Base-by-base conservation (phyloP, 2,329 filamentous ascomycete species). In the Cytospora chrysosperma region DNA sequence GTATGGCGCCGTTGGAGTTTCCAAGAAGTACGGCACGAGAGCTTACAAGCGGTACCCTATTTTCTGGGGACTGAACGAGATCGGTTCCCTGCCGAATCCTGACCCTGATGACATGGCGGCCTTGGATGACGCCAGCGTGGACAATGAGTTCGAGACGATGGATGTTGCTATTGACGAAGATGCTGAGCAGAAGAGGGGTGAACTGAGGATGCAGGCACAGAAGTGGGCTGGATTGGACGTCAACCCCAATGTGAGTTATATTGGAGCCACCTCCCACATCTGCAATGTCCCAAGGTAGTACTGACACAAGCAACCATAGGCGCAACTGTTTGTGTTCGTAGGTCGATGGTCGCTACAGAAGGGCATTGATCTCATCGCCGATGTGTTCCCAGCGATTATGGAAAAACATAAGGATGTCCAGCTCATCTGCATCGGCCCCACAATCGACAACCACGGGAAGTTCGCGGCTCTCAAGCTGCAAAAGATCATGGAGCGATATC, bases 281-380 rank as follows among this genome's bases (percentile, higher is more conserved):
- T 21, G 13, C 5, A 21, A 40, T 19, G 3, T 19, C 34, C 37
- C 7, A 40, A 17, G 7, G 10, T 2, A 47, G 43, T 47, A 47
- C n/a, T 61, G 40, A 61, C 59, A 19, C n/a, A 2, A 4, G n/a
- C 4, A 3, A 4, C 1, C 28, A 40, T 9, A 63, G 61, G 86
- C 87, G 2, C 85, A 89, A 63, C 78, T 90, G 10, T 82, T 89
- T 67, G 87, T 89, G 10, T 90, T 90, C 68, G 87, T 89, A 52
- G 87, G 87, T 63, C 82, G 87, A 66, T 90, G 87, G 87, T 87
- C 83, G 12, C 83, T 87, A 79, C 87, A 90, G 70, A 90, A 90
- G 72, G 87, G 87, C 53, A 79, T 88, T 60, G 86, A 89, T 70
- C 75, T 88, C 40, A 88, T 88, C 68, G 86, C 86, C 9, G 86